Percentiles rank a stretch among this genome's conserved stretches.
Conservation (phyloP, 2,329 filamentous ascomycete species). For the Pseudogymnoascus sp. region DNA sequence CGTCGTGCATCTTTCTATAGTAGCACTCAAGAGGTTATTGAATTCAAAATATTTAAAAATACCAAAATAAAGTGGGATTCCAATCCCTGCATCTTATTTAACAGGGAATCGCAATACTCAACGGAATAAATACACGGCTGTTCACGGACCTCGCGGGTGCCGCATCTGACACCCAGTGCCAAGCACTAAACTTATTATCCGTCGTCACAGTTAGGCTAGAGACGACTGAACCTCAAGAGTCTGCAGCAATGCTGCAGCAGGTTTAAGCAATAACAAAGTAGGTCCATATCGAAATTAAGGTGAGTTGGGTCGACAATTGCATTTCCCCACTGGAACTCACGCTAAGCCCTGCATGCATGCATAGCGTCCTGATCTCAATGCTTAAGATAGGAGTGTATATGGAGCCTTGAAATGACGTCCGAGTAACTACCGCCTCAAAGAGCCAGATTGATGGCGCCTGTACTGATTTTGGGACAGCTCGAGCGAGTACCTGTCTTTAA, state of each 20-base stretch:
- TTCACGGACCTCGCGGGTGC: not conserved
- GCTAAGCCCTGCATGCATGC: not conserved
- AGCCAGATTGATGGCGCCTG: not conserved
- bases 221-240: not conserved
- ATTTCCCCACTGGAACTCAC: not conserved
- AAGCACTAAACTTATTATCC: not conserved
- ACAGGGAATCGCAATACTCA: not conserved
- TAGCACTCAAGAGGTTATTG: not conserved
- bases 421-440: not conserved
- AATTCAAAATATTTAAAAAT: not conserved
- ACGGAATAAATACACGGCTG: not conserved
- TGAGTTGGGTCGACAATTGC: not conserved
- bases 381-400: not conserved
- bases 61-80: not conserved
- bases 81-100: not conserved
- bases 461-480: not conserved
- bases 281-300: not conserved
- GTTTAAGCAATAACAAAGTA: not conserved
- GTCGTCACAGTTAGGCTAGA: not conserved
- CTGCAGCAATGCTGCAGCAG: not conserved
- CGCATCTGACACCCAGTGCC: not conserved
- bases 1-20: not conserved
- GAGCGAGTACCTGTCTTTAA: conserved; percentile 3
- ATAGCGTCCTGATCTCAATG: not conserved
- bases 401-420: not conserved